Base-by-base conservation (phyloP, 106 monocot species). In the Chionographis japonica region DNA sequence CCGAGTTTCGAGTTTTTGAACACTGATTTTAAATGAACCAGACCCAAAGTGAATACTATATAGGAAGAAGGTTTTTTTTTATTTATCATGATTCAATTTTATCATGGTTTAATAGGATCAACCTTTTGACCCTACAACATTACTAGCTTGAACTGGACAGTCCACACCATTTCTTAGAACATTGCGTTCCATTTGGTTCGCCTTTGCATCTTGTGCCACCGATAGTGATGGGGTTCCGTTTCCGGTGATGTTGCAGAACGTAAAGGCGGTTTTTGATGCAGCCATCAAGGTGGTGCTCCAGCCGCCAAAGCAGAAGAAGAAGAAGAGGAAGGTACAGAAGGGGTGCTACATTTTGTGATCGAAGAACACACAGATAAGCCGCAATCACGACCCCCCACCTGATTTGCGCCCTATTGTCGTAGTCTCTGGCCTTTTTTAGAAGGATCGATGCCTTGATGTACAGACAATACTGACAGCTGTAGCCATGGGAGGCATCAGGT, bases 211-310 rank as follows among this genome's bases (percentile, higher is more conserved):
- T 17, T 42, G 40, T 54, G 18, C 2, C 52, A 10, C 52, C 43
- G 8, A 8, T 80, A 43, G 35, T 65, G 41, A 49, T 19, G 49
- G 50, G 9, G 8, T 40, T 27, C 5, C 40, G 10, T n/a, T 35
- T 17, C 12, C 41, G 0, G 20, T 46, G 39, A 65, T 6, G n/a
- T n/a, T 74, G 58, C 73, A 88, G 88, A 84, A 88, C 67, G 84
- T 88, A 13, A 88, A 88, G 68, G 80, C 65, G 57, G 88, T 88
- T 36, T 88, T 88, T 52, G 88, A 88, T 66, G 84, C 88, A 12
- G 88, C 88, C 63, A 88, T 88, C 37, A 88, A 88, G 56, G 81
- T 88, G 19, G 88, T 84, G 18, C 84, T 88, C 41, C 88, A 88
- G 60, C 88, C 88, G 17, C 88, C 88, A 10, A 88, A 88, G 70